Percentiles rank a stretch among this genome's conserved stretches.
These are phyloP conservation scores for Ramaria rubella DNA, from an alignment of 768 basidiomycete genomes.

Conservation along the genomic window DNA sequence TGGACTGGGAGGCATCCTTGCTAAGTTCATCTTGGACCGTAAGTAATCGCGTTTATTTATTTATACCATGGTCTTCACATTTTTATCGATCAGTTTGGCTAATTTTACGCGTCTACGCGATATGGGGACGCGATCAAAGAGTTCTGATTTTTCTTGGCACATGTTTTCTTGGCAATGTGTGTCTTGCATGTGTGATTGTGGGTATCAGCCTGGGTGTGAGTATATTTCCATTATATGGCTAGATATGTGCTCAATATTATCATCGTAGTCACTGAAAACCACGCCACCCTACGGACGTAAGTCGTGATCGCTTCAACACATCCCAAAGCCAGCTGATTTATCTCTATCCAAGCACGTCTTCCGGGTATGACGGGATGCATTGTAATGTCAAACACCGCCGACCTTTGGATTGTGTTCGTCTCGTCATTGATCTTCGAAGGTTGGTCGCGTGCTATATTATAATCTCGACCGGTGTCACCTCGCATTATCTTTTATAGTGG, in stretches of 20 bases:
- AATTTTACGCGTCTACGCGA: constrained; percentile 1
- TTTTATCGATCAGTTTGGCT: not conserved
- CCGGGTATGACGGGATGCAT: not conserved
- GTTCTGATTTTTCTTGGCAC: not conserved
- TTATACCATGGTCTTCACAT: not conserved
- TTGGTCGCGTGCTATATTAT: not conserved
- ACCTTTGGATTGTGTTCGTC: not conserved
- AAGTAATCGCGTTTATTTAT: not conserved
- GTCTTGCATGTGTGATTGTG: not conserved
- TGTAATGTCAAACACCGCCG: not conserved
- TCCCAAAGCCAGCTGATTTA: not conserved
- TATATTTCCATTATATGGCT: too few species aligned
- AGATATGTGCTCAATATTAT: too few species aligned
- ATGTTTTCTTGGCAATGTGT: not conserved
- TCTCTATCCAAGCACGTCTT: not conserved
- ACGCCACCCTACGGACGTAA: not conserved
- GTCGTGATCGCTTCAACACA: not conserved
- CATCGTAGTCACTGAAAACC: too few species aligned
- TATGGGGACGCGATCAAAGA: constrained; percentile 2
- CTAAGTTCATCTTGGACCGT: not conserved
- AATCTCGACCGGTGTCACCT: not conserved
- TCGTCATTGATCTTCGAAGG: not conserved
- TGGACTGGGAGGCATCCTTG: not conserved
- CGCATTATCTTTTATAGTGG: not conserved
- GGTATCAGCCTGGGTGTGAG: not conserved